Base-by-base conservation (phyloP, 768 basidiomycete species). In the Boletellus emodensis region DNA sequence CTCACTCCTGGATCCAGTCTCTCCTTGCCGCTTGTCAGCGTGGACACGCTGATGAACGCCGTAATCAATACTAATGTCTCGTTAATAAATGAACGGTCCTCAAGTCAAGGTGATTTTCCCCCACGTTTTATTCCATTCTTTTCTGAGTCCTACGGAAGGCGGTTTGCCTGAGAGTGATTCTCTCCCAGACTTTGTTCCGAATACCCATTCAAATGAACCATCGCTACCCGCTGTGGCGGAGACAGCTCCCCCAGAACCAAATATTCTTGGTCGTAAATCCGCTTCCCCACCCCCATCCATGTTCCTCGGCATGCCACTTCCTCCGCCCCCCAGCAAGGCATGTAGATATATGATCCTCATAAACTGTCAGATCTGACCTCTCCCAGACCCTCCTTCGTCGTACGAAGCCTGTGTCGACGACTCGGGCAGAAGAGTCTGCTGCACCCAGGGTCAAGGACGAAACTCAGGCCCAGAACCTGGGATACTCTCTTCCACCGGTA, bases 11-110 rank as follows among this genome's bases (percentile, higher is more conserved):
- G 22, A 38, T 24, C 3, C 51, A 79, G 77, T 33, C 65, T 71
- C 42, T 68, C 64, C 0, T 44, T 84, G 12, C 66, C 72, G 5
- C 71, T 87, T 33, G 51, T 80, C 26, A 59, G 69, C 8, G 66
- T 74, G 6, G 72, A 78, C 22, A 71, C 72, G n/a, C 49, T 90
- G 15, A 54, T 84, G 7, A 72, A 82, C 48, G 79, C 81, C 2
- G 77, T 76, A 9, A 62, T 74, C 2, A 61, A 71, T 22, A 63
- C 68, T 0, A 70, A 78, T 44, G 46, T 54, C 0, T 69, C 69
- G 9, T 59, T 65, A 17, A 52, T 79, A 1, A 62, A 61, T 22
- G 56, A 59, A 12, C 55, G 49, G 18, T 58, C 55, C 11, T 24
- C 47, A 8, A 51, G 53, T 32, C 60, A 64, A 60, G 58, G 66